Evolutionary conservation across 805 yeast species (phyloP).

Genomic region (Metschnikowia cerradonensis): DNA sequence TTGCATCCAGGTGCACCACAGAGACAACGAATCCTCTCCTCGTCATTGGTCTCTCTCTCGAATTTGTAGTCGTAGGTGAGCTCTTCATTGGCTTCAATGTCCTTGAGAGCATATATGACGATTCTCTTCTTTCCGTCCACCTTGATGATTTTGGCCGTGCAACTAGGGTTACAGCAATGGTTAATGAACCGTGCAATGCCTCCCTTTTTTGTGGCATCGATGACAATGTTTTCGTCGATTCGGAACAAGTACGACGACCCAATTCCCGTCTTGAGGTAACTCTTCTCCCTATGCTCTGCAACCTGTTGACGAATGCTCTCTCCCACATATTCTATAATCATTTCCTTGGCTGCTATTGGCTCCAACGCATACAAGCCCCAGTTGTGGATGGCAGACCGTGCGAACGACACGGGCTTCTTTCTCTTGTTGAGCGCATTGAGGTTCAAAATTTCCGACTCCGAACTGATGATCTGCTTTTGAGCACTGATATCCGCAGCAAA

Average conservation of each 20-base stretch:
- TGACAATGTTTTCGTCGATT: constrained; percentile 88
- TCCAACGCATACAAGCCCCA: constrained; percentile 98
- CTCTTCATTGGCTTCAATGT: constrained; percentile 85
- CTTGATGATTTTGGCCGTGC: constrained; percentile 93
- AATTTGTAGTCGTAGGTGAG: constrained; percentile 94
- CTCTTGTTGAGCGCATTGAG: constrained; percentile 85
- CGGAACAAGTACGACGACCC: constrained; percentile 93
- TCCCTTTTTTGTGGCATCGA: constrained; percentile 96
- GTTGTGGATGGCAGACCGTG: constrained; percentile 93
- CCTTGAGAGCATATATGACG: constrained; percentile 89
- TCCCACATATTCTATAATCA: constrained; percentile 98
- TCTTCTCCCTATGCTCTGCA: constrained; percentile 86
- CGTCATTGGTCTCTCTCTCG: constrained; percentile 85
- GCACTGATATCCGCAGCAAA: constrained; percentile 87
- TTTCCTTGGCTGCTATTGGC: constrained; percentile 91
- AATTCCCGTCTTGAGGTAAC: constrained; percentile 84
- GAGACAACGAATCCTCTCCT: constrained; percentile 81
- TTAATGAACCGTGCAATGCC: constrained; percentile 96
- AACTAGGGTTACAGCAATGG: constrained; percentile 96
- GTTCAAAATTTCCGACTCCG: constrained; percentile 76
- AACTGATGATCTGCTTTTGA: constrained; percentile 69
- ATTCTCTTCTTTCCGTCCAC: constrained; percentile 92
- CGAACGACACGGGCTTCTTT: constrained; percentile 93
- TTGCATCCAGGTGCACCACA: constrained; percentile 96
- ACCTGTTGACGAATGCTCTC: constrained; percentile 90